phyloP scores from a whole-genome alignment of 805 yeast species.

The Sugiyamaella chiloensis region DNA sequence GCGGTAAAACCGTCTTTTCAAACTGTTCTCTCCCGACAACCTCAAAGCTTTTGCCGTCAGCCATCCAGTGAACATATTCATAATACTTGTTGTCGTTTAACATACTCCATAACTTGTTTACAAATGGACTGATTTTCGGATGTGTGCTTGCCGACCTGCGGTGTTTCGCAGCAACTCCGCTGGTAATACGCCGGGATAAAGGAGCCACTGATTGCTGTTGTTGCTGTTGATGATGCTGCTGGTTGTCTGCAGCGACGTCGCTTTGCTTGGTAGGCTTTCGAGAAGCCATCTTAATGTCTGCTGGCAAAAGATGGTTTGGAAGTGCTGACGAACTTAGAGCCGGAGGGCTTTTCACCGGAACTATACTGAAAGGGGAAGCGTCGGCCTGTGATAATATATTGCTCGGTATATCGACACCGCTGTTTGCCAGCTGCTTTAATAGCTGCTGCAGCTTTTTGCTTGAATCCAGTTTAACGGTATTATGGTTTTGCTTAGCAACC shows the following conservation, averaged over 20 bases:
- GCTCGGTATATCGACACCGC: neutral
- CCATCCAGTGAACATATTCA: slow-evolving; percentile 76
- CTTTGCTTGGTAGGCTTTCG: too few relatives aligned
- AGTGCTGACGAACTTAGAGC: slow-evolving; percentile 1
- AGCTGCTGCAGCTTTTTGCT: slow-evolving; percentile 10
- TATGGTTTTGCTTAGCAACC: too few relatives aligned
- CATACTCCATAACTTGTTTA: slow-evolving; percentile 92
- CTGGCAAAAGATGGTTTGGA: neutral
- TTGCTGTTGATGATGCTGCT: slow-evolving; percentile 1
- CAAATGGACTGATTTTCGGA: slow-evolving; percentile 63
- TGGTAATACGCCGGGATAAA: slow-evolving; percentile 8
- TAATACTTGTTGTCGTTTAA: slow-evolving; percentile 74
- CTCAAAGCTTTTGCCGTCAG: slow-evolving; percentile 80
- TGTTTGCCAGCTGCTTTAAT: slow-evolving; percentile 6
- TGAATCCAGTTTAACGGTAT: slow-evolving; percentile 9
- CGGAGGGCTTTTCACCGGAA: neutral
- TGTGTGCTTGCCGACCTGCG: slow-evolving; percentile 15
- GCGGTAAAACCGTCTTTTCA: slow-evolving; percentile 80
- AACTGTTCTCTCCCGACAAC: slow-evolving; percentile 81
- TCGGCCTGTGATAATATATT: neutral
- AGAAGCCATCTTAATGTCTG: too few relatives aligned
- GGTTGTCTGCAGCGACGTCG: too few relatives aligned
- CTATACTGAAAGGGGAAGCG: neutral
- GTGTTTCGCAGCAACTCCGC: neutral
- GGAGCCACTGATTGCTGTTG: slow-evolving; percentile 7